Evolutionary conservation across 2,329 filamentous ascomycete species (phyloP).

Genomic region (Penicillium sp.): DNA sequence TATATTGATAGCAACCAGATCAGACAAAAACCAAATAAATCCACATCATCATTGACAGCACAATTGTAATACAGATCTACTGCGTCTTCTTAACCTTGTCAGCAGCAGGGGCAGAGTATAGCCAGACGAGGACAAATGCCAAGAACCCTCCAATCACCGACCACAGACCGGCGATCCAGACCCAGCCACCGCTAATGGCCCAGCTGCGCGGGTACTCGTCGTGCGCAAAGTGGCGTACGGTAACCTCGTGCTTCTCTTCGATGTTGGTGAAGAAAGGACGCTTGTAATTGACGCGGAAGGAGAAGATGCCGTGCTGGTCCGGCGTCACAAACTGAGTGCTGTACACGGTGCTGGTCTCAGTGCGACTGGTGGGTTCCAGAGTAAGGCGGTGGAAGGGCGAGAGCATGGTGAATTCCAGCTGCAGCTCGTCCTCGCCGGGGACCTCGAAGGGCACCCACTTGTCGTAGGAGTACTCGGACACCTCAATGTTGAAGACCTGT

Average conservation of each 20-base stretch:
- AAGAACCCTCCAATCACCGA: conserved; percentile 84
- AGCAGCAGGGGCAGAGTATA: conserved; percentile 68
- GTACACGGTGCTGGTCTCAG: conserved; percentile 72
- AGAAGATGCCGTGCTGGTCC: conserved; percentile 99
- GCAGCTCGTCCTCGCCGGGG: conserved; percentile 71
- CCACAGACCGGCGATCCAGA: conserved; percentile 88
- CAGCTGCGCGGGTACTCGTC: conserved; percentile 94
- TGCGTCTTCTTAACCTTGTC: conserved; percentile 55
- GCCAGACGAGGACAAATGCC: conserved; percentile 82
- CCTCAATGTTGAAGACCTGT: conserved; percentile 81
- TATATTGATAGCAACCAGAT: not conserved
- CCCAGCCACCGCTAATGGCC: conserved; percentile 87
- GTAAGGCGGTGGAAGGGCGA: conserved; percentile 92
- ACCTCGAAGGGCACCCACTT: conserved; percentile 74
- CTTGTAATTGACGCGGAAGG: conserved; percentile 97
- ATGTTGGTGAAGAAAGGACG: conserved; percentile 85
- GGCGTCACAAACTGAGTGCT: conserved; percentile 77
- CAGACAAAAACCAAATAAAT: conserved; percentile 17
- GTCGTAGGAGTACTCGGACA: conserved; percentile 81
- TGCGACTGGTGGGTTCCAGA: conserved; percentile 62
- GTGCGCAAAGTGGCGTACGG: conserved; percentile 94
- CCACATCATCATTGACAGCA: conserved; percentile 31
- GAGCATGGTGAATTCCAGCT: conserved; percentile 98
- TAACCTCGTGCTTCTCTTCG: conserved; percentile 93
- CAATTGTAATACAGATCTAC: conserved; percentile 33